Evolutionary conservation across 2,329 filamentous ascomycete species (phyloP), one percentile per base, ranked within the genome.

Genomic region (Akanthomyces dipterigenus): DNA sequence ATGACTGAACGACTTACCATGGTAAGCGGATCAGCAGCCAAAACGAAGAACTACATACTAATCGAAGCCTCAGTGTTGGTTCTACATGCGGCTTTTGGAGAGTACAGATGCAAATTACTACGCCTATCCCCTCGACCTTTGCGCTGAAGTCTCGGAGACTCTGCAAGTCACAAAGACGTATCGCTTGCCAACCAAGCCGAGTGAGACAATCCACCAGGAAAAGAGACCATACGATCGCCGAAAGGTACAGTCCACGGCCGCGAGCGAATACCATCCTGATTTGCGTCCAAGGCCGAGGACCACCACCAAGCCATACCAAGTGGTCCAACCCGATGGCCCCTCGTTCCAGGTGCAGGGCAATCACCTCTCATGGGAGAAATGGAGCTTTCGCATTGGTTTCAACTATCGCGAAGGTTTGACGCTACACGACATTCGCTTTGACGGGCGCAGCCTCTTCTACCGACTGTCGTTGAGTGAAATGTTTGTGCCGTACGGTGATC

Each of bases 371-470:
- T 86, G 83, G 83, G 81, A 86, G 70, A 84, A 87, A 67, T 89
- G 86, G 86, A 77, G 80, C 2, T 83, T 91, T 72, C 77, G 85
- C 28, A 81, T 90, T 12, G 82, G 82, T 14, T 89, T 88, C 76
- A 89, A 88, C 75, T 80, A 82, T 60, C 77, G 87, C 9, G 88
- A 90, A 70, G 87, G 87, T 48, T 80, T 83, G 12, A 85, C 86
- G 1, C 78, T 90, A 1, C 86, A 89, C 66, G 84, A 90, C 66
- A 73, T 90, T 9, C 78, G 79, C 65, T 89, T 87, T 66, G 84
- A 86, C 66, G 82, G 79, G n/a, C 78, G 85, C 45, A 83, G 80
- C 60, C 74, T 89, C 22, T 81, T 89, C 68, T 86, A 89, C 71
- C 79, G 87, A 0, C 70, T 90, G 18, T 82, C 82, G 34, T 76